Evolutionary conservation across 176 grass and related monocot species (phyloP).

Genomic region (Oryza glumipatula): DNA sequence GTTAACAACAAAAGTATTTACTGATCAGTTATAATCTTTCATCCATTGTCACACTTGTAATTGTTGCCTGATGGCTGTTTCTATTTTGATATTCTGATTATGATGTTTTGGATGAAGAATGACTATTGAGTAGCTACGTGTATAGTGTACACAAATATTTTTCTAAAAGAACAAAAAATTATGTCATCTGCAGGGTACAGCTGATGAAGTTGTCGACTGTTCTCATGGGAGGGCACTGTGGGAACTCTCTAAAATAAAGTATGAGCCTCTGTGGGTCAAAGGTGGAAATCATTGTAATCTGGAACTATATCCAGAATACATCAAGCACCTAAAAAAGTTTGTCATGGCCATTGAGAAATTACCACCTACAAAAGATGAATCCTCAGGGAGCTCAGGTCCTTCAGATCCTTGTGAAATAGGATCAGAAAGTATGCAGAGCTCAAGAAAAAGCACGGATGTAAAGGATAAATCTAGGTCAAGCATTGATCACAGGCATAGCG

Average conservation of each 20-base stretch:
- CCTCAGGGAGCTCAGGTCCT: constrained; percentile 49
- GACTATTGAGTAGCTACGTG: neutral
- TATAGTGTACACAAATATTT: neutral
- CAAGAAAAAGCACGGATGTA: constrained; percentile 66
- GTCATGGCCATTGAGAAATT: constrained; percentile 74
- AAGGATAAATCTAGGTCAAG: constrained; percentile 74
- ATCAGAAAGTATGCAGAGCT: constrained; percentile 56
- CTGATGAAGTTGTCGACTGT: constrained; percentile 92
- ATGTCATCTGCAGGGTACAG: constrained; percentile 63
- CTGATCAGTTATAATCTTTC: neutral
- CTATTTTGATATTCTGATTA: neutral
- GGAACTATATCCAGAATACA: constrained; percentile 87
- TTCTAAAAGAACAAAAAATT: neutral
- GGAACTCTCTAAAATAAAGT: constrained; percentile 88
- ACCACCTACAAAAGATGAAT: constrained; percentile 49
- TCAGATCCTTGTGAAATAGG: constrained; percentile 54
- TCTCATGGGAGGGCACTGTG: constrained; percentile 92
- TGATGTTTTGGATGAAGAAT: neutral
- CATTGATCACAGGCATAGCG: constrained; percentile 54
- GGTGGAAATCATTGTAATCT: constrained; percentile 95
- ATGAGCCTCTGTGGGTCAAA: constrained; percentile 95
- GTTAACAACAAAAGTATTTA: neutral
- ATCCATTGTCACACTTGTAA: neutral
- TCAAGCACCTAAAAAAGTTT: constrained; percentile 90
- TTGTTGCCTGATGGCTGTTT: neutral